phyloP scores from a whole-genome alignment of 2,329 filamentous ascomycete species.

The Teratosphaeria zuluensis region DNA sequence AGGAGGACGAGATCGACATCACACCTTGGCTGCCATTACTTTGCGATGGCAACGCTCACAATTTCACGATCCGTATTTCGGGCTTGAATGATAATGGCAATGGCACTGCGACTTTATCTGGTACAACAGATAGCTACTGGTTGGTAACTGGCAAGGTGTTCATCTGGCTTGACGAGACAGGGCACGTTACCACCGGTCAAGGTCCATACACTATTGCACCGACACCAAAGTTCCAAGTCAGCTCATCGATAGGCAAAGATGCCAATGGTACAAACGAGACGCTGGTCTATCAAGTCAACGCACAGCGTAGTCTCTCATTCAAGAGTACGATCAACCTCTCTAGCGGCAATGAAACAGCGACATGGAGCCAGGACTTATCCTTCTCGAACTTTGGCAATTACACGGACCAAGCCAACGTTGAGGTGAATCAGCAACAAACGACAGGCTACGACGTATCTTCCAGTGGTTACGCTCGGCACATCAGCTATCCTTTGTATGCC shows the following conservation, averaged over 20 bases:
- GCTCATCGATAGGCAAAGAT: slow-evolving; percentile 38
- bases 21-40: slow-evolving; percentile 64
- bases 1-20: slow-evolving; percentile 74
- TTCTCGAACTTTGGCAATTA: slow-evolving; percentile 49
- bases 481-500: slow-evolving; percentile 53
- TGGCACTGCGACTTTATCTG: slow-evolving; percentile 40
- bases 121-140: slow-evolving; percentile 58
- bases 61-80: slow-evolving; percentile 57
- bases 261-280: slow-evolving; percentile 48
- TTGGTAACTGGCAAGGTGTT: slow-evolving; percentile 71
- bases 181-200: slow-evolving; percentile 44
- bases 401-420: slow-evolving; percentile 45
- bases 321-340: slow-evolving; percentile 44
- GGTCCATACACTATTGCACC: slow-evolving; percentile 28
- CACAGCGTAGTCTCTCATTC: slow-evolving; percentile 46
- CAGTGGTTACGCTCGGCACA: slow-evolving; percentile 33
- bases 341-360: slow-evolving; percentile 30
- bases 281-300: slow-evolving; percentile 44
- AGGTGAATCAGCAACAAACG: slow-evolving; percentile 44
- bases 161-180: slow-evolving; percentile 54
- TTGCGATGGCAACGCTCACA: slow-evolving; percentile 55
- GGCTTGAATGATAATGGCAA: slow-evolving; percentile 52
- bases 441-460: slow-evolving; percentile 37
- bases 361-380: slow-evolving; percentile 51
- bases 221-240: slow-evolving; percentile 41